Percentiles rank a stretch among this genome's conserved stretches.
phyloP scores from a whole-genome alignment of 225 moss, liverwort and hornwort species.

The Lunularia cruciata region DNA sequence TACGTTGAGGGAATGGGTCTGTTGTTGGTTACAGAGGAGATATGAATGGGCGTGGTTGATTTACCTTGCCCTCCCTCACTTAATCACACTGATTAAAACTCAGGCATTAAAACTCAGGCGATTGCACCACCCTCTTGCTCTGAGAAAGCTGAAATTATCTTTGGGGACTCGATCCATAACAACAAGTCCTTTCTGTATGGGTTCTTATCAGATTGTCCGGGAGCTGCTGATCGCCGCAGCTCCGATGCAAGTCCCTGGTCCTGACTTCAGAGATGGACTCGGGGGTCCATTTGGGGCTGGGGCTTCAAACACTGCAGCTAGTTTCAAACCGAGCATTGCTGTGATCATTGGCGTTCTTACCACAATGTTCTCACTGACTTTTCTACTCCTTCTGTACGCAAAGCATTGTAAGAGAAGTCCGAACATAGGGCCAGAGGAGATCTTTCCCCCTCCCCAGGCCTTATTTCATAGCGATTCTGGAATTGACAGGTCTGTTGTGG shows the following conservation, averaged over 20 bases:
- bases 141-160: too few species aligned
- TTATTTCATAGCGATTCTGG: conserved; percentile 56
- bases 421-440: conserved; percentile 44
- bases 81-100: too few species aligned
- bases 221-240: neutral
- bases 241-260: neutral
- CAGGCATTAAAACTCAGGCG: too few species aligned
- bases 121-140: too few species aligned
- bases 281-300: neutral
- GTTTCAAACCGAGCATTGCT: conserved; percentile 86
- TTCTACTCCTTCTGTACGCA: conserved; percentile 81
- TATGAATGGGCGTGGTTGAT: too few species aligned
- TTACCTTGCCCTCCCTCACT: too few species aligned
- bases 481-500: conserved; percentile 68
- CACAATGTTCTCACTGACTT: conserved; percentile 89
- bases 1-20: too few species aligned
- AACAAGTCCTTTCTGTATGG: conserved; percentile 4
- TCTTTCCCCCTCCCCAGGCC: conserved; percentile 40
- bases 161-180: too few species aligned
- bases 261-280: conserved; percentile 10
- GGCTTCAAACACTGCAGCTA: conserved; percentile 14
- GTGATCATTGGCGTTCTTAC: conserved; percentile 93
- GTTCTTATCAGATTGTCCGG: neutral
- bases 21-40: too few species aligned
- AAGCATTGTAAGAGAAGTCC: conserved; percentile 82